A percentile compares a stretch with the other conserved stretches of the same genome.
Evolutionary conservation across 2,329 filamentous ascomycete species (phyloP).

Genomic region (Laburnicola sp.): DNA sequence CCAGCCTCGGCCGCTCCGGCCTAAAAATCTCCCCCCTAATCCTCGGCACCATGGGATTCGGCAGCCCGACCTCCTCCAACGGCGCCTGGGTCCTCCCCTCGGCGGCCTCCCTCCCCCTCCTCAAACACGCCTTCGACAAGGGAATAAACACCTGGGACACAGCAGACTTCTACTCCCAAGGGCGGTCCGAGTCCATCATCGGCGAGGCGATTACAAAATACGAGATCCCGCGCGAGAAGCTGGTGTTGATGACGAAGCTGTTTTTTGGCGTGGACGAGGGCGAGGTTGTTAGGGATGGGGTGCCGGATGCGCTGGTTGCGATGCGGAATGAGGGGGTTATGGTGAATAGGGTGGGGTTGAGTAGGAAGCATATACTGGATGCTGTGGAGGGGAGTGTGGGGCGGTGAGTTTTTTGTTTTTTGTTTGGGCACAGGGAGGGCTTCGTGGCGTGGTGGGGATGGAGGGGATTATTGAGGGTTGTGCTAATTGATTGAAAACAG

Average conservation of each 20-base stretch:
- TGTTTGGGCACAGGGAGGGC: not conserved
- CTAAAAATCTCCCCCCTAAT: constrained; percentile 63
- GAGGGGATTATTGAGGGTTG: not conserved
- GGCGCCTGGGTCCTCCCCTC: constrained; percentile 39
- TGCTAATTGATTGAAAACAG: not conserved
- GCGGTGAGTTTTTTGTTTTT: not conserved
- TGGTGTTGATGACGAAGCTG: constrained; percentile 38
- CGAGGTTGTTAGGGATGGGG: not conserved
- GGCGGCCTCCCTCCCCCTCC: constrained; percentile 42
- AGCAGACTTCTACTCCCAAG: constrained; percentile 36
- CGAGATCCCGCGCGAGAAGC: constrained; percentile 32
- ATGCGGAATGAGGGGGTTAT: constrained; percentile 23
- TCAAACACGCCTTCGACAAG: constrained; percentile 47
- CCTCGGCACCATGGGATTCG: constrained; percentile 64
- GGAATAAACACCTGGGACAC: constrained; percentile 53
- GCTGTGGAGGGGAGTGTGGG: constrained; percentile 37
- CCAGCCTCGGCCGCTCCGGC: constrained; percentile 59
- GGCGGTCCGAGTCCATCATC: constrained; percentile 33
- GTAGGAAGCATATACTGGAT: constrained; percentile 46
- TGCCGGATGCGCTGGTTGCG: not conserved
- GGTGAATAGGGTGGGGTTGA: constrained; percentile 44
- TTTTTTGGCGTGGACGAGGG: constrained; percentile 10
- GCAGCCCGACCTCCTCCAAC: constrained; percentile 27
- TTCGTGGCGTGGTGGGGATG: not conserved
- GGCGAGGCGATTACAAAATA: constrained; percentile 30